Evolutionary conservation across 371 early-diverging fungal species (phyloP), one percentile per base, ranked within the genome.

Genomic region (Zopfochytrium polystomum): DNA sequence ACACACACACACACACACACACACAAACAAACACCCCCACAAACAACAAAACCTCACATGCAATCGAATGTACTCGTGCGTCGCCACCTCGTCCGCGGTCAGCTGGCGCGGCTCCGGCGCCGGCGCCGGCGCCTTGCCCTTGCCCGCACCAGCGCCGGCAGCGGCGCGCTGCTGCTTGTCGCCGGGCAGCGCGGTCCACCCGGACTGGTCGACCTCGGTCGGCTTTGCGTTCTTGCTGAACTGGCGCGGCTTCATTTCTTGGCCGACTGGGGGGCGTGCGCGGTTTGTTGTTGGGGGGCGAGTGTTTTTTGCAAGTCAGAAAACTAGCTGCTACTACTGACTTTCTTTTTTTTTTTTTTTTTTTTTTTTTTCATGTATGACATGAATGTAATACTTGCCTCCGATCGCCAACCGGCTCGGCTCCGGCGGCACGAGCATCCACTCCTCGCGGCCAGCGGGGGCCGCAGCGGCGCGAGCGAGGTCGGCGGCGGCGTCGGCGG

Each of bases 111-210:
- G 2, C 18, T 27, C n/a, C n/a, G 42, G 44, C 13, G n/a, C 29
- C 31, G 3, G 20, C 29, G 51, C 6, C 52, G 52, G 27, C 13
- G 9, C 34, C 20, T 29, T 43, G 27, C n/a, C 34, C 11, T 29
- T 25, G 23, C 33, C 22, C 29, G 33, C 47, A 45, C 55, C 48
- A 29, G 55, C 48, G 23, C 38, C 55, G 18, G 43, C 33, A 1
- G 25, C 26, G 13, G 27, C 33, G n/a, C n/a, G n/a, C n/a, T n/a
- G n/a, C n/a, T n/a, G n/a, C 34, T 48, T 57, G 7, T 73, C 67
- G 5, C 66, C 60, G 0, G 75, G 75, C 0, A 69, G 57, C 34
- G 61, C 66, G 11, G 72, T 71, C 75, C 75, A 75, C 0, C 57
- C 72, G 15, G 70, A 66, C 55, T 66, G 64, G 55, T 75, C 75